phyloP scores from a whole-genome alignment of 495 filamentous ascomycete species.

The Coniosporium apollinis region DNA sequence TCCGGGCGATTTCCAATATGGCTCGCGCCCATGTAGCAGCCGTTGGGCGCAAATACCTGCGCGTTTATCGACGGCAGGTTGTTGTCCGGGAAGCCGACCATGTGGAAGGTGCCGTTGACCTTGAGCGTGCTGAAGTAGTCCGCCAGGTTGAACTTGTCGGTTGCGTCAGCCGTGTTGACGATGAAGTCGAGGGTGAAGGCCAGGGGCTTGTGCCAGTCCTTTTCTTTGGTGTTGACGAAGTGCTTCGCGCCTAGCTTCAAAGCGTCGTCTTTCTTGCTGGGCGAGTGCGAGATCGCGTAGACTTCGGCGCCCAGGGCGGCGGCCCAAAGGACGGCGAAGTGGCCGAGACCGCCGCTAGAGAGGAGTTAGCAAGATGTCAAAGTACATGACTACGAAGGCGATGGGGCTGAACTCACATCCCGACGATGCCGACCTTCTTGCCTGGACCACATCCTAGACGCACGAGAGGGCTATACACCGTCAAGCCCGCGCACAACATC shows the following conservation, averaged over 20 bases:
- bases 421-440: conserved; percentile 70
- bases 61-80: conserved; percentile 58
- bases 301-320: conserved; percentile 28
- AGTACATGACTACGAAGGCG: not conserved
- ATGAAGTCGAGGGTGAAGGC: conserved; percentile 56
- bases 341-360: conserved; percentile 25
- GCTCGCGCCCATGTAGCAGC: conserved; percentile 62
- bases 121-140: conserved; percentile 66
- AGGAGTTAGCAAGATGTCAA: conserved; percentile 1
- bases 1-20: conserved; percentile 71
- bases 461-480: conserved; percentile 61
- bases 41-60: conserved; percentile 50
- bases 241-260: conserved; percentile 26
- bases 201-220: conserved; percentile 25
- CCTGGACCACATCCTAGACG: conserved; percentile 56
- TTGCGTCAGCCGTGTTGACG: conserved; percentile 55
- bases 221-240: conserved; percentile 23
- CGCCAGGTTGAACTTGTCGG: conserved; percentile 46
- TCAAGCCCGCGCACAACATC: conserved; percentile 82
- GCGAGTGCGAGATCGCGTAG: conserved; percentile 27
- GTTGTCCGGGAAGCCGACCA: conserved; percentile 69
- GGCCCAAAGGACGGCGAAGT: conserved; percentile 27
- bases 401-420: conserved; percentile 27
- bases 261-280: conserved; percentile 25
- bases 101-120: conserved; percentile 69